Evolutionary conservation across 495 filamentous ascomycete species (phyloP).

Genomic region (Hypoxylon trugodes): DNA sequence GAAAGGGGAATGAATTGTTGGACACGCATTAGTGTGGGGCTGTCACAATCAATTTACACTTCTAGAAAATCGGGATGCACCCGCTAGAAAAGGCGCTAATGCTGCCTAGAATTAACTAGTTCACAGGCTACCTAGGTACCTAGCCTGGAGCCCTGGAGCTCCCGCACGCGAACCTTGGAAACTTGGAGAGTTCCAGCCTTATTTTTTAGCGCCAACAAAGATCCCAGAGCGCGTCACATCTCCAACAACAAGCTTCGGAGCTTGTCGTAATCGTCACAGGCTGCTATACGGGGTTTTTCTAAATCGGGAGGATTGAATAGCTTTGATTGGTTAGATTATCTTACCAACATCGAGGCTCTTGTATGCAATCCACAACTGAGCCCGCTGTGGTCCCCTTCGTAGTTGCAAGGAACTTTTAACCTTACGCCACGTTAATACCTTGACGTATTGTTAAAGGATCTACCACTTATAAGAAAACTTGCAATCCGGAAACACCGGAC

Average conservation of each 20-base stretch:
- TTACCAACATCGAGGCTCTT: not conserved
- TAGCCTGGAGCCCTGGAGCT: not conserved
- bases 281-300: slow-evolving; percentile 4
- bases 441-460: too few relatives aligned
- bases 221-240: slow-evolving; percentile 7
- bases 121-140: not conserved
- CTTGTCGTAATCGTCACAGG: not conserved
- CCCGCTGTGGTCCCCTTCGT: not conserved
- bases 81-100: too few relatives aligned
- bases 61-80: too few relatives aligned
- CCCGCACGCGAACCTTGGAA: too few relatives aligned
- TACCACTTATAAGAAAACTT: too few relatives aligned
- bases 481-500: too few relatives aligned
- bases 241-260: not conserved
- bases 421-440: not conserved
- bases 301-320: slow-evolving; percentile 6
- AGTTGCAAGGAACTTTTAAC: too few relatives aligned
- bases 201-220: slow-evolving; percentile 1
- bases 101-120: too few relatives aligned
- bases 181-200: slow-evolving; percentile 1
- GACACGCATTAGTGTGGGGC: slow-evolving; percentile 5
- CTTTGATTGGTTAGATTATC: slow-evolving; percentile 7
- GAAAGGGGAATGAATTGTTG: slow-evolving; percentile 21
- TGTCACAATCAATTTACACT: too few relatives aligned
- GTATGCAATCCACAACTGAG: not conserved